These are phyloP conservation scores for Silene uniflora DNA, from an alignment of 148 eudicot species.

Conservation along the genomic window DNA sequence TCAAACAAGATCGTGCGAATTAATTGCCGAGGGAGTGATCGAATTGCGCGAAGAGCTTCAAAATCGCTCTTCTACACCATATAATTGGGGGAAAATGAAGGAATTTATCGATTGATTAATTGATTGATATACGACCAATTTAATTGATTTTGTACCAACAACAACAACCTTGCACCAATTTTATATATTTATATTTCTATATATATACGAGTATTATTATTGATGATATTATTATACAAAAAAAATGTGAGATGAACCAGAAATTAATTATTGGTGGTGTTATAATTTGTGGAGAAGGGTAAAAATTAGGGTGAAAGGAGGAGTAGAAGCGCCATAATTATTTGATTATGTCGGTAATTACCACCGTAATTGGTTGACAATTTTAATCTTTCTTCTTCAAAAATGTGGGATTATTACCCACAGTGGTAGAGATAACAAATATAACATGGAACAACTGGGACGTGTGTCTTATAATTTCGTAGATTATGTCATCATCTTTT, in stretches of 20 bases:
- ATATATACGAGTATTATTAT: background rate
- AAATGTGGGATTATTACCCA: background rate
- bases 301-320: background rate
- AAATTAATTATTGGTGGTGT: no score
- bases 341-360: no score
- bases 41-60: conserved; percentile 6
- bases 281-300: no score
- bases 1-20: conserved; percentile 3
- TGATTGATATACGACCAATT: no score
- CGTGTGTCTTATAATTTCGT: no score
- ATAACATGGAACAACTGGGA: no score
- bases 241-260: background rate
- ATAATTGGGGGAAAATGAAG: background rate
- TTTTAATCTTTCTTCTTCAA: no score
- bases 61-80: conserved; percentile 3
- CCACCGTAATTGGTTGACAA: no score
- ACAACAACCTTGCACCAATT: background rate
- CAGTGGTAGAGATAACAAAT: no score
- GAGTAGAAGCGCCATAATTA: background rate
- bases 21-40: conserved; percentile 8
- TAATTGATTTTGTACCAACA: background rate
- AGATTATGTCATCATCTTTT: no score
- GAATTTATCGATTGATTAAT: background rate
- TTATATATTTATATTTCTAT: no score
- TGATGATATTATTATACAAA: background rate